phyloP scores from a whole-genome alignment of 306 rosid genomes.

The Citrullus colocynthis region DNA sequence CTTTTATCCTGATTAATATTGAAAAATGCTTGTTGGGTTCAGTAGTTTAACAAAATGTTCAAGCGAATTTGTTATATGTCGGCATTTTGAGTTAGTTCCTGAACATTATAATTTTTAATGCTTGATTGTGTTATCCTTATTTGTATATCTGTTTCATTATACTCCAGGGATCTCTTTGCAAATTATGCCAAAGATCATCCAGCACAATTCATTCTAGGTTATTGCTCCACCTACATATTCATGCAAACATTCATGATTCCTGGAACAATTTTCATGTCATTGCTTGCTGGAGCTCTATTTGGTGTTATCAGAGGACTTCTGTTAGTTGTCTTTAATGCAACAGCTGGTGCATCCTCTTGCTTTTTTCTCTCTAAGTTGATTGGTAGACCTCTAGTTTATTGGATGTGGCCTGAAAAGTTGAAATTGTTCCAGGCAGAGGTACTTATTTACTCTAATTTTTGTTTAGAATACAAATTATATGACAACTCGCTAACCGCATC shows the following conservation, averaged over 20 bases:
- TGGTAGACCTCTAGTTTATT: slow-evolving; percentile 77
- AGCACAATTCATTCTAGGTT: slow-evolving; percentile 75
- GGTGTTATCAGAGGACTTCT: slow-evolving; percentile 73
- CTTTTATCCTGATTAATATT: neutral
- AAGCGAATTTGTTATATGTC: neutral
- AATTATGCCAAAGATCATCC: slow-evolving; percentile 56
- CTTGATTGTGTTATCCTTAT: neutral
- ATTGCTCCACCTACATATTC: slow-evolving; percentile 91
- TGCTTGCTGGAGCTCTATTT: slow-evolving; percentile 95
- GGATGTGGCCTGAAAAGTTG: slow-evolving; percentile 91
- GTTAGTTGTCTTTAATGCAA: slow-evolving; percentile 80
- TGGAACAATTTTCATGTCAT: slow-evolving; percentile 93
- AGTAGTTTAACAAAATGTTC: neutral
- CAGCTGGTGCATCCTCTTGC: slow-evolving; percentile 89
- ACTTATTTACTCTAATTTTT: neutral
- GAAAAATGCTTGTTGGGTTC: neutral
- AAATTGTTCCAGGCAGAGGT: slow-evolving; percentile 95
- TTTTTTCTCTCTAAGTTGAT: slow-evolving; percentile 85
- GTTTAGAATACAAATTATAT: neutral
- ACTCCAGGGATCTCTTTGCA: slow-evolving; percentile 52
- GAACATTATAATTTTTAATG: neutral
- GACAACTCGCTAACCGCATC: neutral
- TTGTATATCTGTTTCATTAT: neutral
- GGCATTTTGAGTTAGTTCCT: neutral
- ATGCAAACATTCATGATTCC: slow-evolving; percentile 99